These are phyloP conservation scores for Vigna nakashimae DNA, from an alignment of 306 rosid genomes.

Conservation along the genomic window DNA sequence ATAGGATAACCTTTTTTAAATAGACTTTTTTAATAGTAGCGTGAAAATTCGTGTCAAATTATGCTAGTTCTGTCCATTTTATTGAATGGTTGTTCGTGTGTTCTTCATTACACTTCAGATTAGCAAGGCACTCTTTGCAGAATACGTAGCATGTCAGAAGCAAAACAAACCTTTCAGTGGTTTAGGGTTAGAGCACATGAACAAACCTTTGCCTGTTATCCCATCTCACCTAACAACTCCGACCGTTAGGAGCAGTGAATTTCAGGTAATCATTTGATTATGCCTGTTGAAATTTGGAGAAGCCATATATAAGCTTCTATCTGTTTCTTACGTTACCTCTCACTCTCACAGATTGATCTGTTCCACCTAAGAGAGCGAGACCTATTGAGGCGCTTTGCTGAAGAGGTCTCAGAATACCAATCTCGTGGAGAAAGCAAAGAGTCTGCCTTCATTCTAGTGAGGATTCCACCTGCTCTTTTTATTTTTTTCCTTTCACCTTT, in stretches of 20 bases:
- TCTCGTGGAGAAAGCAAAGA: conserved; percentile 82
- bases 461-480: conserved; percentile 17
- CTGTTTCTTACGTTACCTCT: conserved; percentile 47
- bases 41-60: conserved; percentile 30
- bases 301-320: conserved; percentile 21
- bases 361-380: conserved; percentile 90
- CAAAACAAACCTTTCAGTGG: conserved; percentile 74
- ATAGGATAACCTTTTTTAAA: conserved; percentile 3
- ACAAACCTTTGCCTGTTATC: conserved; percentile 66
- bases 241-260: conserved; percentile 64
- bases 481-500: not conserved
- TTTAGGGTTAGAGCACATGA: conserved; percentile 93
- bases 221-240: conserved; percentile 73
- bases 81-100: conserved; percentile 27
- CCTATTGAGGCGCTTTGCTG: conserved; percentile 71
- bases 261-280: conserved; percentile 68
- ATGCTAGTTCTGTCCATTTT: conserved; percentile 11
- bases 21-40: conserved; percentile 29
- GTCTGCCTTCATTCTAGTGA: conserved; percentile 72
- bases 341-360: conserved; percentile 64
- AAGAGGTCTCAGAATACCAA: conserved; percentile 71
- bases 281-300: conserved; percentile 25
- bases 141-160: conserved; percentile 64
- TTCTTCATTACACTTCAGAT: conserved; percentile 60
- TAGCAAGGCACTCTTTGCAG: conserved; percentile 89